phyloP scores from a whole-genome alignment of 306 rosid species.

The Cicer judaicum region DNA sequence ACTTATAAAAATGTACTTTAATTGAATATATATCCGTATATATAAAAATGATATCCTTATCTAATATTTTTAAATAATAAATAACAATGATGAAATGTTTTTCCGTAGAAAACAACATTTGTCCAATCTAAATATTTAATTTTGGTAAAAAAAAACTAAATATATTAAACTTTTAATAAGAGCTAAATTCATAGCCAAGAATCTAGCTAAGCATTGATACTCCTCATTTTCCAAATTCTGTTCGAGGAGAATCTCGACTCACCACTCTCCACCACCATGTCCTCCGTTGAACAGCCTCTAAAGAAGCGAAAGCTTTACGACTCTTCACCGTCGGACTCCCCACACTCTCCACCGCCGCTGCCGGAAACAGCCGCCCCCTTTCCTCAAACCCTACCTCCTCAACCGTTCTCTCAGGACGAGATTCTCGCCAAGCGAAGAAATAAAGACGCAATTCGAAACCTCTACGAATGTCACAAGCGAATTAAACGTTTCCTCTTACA shows the following conservation, averaged over 20 bases:
- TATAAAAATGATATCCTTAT: no score
- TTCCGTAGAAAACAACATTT: no score
- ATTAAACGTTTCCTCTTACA: slow-evolving; percentile 42
- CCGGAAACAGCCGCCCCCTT: slow-evolving; percentile 27
- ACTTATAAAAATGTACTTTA: no score
- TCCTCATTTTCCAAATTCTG: no score
- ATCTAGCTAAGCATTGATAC: no score
- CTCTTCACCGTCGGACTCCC: slow-evolving; percentile 12
- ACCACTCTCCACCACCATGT: slow-evolving; percentile 52
- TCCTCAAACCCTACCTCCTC: slow-evolving; percentile 47
- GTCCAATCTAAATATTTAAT: no score
- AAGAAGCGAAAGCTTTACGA: slow-evolving; percentile 48
- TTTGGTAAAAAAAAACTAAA: no score
- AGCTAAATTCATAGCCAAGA: no score
- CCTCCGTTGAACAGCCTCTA: slow-evolving; percentile 52
- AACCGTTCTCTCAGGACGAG: slow-evolving; percentile 58
- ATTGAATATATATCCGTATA: no score
- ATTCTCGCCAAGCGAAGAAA: slow-evolving; percentile 50
- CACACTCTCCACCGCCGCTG: slow-evolving; percentile 31
- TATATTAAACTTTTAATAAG: no score
- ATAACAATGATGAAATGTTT: no score
- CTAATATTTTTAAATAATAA: no score
- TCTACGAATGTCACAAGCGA: slow-evolving; percentile 46
- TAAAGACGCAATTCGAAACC: slow-evolving; percentile 51
- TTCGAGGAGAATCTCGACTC: not conserved